phyloP scores from a whole-genome alignment of 805 yeast genomes.

The Candida argentea region DNA sequence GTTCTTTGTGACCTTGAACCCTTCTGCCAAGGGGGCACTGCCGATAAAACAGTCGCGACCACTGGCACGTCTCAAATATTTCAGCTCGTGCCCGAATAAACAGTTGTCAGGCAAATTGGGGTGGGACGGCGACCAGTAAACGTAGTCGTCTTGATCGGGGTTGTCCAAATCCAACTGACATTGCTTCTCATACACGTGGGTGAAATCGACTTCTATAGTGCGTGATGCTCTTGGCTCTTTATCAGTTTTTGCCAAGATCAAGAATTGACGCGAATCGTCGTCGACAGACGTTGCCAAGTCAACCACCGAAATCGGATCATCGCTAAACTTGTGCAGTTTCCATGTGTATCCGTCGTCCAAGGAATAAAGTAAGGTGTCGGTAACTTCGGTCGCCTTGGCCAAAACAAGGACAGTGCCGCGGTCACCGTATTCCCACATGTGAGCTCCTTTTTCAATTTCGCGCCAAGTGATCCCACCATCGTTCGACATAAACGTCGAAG shows the following conservation, averaged over 20 bases:
- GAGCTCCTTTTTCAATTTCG: slow-evolving; percentile 62
- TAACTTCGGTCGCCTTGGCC: slow-evolving; percentile 47
- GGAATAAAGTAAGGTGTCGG: slow-evolving; percentile 56
- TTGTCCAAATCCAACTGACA: slow-evolving; percentile 34
- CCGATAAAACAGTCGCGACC: slow-evolving; percentile 66
- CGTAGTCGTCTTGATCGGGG: slow-evolving; percentile 31
- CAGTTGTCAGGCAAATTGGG: slow-evolving; percentile 27
- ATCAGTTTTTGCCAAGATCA: slow-evolving; percentile 41
- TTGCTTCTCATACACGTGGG: slow-evolving; percentile 25
- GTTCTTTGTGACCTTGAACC: slow-evolving; percentile 46
- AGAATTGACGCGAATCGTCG: slow-evolving; percentile 75
- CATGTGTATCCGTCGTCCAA: slow-evolving; percentile 75
- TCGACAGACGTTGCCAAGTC: slow-evolving; percentile 88
- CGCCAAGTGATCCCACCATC: slow-evolving; percentile 92
- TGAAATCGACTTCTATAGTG: slow-evolving; percentile 29
- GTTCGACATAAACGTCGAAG: slow-evolving; percentile 66
- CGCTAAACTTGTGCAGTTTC: slow-evolving; percentile 55
- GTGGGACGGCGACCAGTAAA: slow-evolving; percentile 32
- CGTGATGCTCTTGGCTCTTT: slow-evolving; percentile 34
- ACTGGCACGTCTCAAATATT: slow-evolving; percentile 28
- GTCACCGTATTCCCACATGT: slow-evolving; percentile 95
- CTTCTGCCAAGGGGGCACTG: slow-evolving; percentile 45
- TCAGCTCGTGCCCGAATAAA: slow-evolving; percentile 33
- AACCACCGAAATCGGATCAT: slow-evolving; percentile 41
- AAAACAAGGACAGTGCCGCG: slow-evolving; percentile 80